Evolutionary conservation across 2,329 filamentous ascomycete species (phyloP).

Genomic region (Nemania sp.): DNA sequence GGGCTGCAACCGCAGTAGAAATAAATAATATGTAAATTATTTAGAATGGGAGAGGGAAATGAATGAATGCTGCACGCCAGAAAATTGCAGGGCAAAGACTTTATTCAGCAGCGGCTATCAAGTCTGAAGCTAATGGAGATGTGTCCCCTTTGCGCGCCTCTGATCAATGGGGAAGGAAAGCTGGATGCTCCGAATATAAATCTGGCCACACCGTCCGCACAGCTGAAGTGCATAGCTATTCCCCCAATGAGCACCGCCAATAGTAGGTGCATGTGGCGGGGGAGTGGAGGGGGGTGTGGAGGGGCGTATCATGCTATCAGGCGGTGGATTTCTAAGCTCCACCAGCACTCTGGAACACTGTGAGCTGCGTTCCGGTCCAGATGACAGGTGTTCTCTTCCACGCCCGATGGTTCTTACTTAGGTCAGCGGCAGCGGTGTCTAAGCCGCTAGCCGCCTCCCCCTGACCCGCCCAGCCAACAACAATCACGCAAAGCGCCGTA

Average conservation of each 20-base stretch:
- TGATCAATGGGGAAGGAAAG: constrained; percentile 45
- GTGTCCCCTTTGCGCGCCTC: constrained; percentile 41
- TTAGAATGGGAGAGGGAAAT: constrained; percentile 20
- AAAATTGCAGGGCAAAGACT: constrained; percentile 31
- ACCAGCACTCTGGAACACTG: constrained; percentile 21
- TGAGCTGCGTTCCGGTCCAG: constrained; percentile 34
- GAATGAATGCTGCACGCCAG: constrained; percentile 9
- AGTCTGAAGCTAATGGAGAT: constrained; percentile 36
- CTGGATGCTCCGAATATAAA: constrained; percentile 45
- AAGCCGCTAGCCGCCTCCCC: constrained; percentile 25
- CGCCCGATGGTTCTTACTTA: background rate
- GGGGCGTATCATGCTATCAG: constrained; percentile 31
- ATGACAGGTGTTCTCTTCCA: constrained; percentile 50
- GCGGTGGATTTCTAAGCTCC: constrained; percentile 37
- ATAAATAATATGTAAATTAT: background rate
- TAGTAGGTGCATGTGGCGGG: constrained; percentile 32
- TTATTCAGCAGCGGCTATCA: constrained; percentile 33
- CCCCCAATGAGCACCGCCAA: constrained; percentile 35
- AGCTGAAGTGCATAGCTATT: constrained; percentile 40
- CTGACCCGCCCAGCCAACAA: constrained; percentile 11
- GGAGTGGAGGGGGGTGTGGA: constrained; percentile 33
- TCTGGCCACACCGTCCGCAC: constrained; percentile 43
- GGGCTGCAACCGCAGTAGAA: constrained; percentile 8
- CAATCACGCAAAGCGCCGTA: background rate
- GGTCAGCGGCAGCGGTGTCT: constrained; percentile 9